These are phyloP conservation scores for Kodamaea lidongshanica DNA, from an alignment of 805 yeast species.

Conservation along the genomic window DNA sequence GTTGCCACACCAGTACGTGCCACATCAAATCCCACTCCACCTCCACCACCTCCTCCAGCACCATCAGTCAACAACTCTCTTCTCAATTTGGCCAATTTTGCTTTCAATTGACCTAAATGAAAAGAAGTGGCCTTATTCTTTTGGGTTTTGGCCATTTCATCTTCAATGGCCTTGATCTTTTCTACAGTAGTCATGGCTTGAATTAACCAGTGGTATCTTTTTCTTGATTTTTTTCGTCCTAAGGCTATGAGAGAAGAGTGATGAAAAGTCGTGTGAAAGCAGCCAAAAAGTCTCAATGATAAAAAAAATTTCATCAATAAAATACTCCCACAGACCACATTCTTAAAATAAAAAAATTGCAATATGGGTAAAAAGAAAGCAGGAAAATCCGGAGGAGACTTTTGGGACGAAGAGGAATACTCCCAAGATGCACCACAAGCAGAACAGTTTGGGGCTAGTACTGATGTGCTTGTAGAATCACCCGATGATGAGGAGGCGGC, in stretches of 20 bases:
- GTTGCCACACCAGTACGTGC: conserved; percentile 98
- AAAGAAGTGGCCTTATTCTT: conserved; percentile 96
- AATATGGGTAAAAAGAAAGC: conserved; percentile 53
- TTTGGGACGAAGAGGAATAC: conserved; percentile 75
- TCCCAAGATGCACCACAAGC: conserved; percentile 34
- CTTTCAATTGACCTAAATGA: conserved; percentile 96
- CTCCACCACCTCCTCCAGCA: conserved; percentile 74
- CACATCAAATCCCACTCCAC: conserved; percentile 93
- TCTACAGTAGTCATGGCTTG: conserved; percentile 40
- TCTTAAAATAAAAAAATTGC: background rate
- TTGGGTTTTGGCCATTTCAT: conserved; percentile 97
- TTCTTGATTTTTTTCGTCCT: too few relatives aligned
- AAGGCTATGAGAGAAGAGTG: too few relatives aligned
- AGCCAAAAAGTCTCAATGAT: too few relatives aligned
- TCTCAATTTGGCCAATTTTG: conserved; percentile 90
- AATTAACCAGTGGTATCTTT: too few relatives aligned
- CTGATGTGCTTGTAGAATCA: conserved; percentile 19
- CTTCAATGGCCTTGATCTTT: conserved; percentile 82
- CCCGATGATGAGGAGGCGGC: conserved; percentile 25
- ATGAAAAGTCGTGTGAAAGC: too few relatives aligned
- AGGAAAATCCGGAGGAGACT: conserved; percentile 58
- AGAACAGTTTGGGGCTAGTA: conserved; percentile 30
- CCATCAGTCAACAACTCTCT: conserved; percentile 74
- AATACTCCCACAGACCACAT: too few relatives aligned
- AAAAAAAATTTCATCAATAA: too few relatives aligned